These are phyloP conservation scores for Pichia sp. DNA, from an alignment of 1,139 yeast species.

Conservation along the genomic window DNA sequence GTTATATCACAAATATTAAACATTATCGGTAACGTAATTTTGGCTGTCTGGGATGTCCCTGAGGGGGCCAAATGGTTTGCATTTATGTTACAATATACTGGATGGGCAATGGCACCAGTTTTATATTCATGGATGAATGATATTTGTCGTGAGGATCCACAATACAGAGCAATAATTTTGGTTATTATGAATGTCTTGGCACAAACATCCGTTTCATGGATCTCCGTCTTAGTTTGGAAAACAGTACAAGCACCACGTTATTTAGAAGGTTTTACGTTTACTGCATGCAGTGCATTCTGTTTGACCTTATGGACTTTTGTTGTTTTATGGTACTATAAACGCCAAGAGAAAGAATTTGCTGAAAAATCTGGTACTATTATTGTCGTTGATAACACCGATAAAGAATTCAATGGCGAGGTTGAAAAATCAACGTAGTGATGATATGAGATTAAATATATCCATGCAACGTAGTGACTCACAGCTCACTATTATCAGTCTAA, in stretches of 20 bases:
- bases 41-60: constrained; percentile 41
- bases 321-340: constrained; percentile 49
- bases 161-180: constrained; percentile 37
- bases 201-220: constrained; percentile 35
- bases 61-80: constrained; percentile 44
- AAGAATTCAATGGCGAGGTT: neutral
- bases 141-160: constrained; percentile 37
- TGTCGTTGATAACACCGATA: neutral
- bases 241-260: constrained; percentile 47
- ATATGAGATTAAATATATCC: too few relatives aligned
- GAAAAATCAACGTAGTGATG: too few relatives aligned
- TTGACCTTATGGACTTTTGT: constrained; percentile 22
- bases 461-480: too few relatives aligned
- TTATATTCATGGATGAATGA: constrained; percentile 41
- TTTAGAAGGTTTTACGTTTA: constrained; percentile 36
- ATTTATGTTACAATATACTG: constrained; percentile 36
- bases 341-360: constrained; percentile 45
- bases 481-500: too few relatives aligned
- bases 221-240: constrained; percentile 40
- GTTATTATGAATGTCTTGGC: constrained; percentile 39
- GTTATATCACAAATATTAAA: constrained; percentile 33
- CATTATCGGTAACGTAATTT: constrained; percentile 29
- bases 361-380: constrained; percentile 40
- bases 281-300: constrained; percentile 23
- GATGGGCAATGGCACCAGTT: constrained; percentile 40